Evolutionary conservation across 441 rosid genomes (phyloP).

Genomic region (Pelargonium fulgidum): DNA sequence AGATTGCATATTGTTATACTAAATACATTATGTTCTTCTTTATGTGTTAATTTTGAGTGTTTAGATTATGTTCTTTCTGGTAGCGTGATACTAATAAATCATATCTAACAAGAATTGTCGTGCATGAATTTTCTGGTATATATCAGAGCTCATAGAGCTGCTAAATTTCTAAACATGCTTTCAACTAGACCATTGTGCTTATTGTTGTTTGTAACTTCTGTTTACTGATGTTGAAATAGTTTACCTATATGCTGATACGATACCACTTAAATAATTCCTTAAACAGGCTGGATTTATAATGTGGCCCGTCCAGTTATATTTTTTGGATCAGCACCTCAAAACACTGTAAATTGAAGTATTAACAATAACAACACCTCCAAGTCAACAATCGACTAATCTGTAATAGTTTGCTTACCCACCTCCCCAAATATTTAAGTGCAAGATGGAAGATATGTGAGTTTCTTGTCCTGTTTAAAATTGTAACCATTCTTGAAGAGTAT

Average conservation of each 20-base stretch:
- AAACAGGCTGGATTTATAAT: background rate
- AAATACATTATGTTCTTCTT: background rate
- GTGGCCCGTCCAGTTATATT: background rate
- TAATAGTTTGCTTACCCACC: too few relatives aligned
- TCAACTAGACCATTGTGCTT: background rate
- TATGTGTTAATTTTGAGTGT: background rate
- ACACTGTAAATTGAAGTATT: too few relatives aligned
- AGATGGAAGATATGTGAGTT: background rate
- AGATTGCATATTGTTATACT: background rate
- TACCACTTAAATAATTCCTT: background rate
- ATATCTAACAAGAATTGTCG: background rate
- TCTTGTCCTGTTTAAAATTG: background rate
- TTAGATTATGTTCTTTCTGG: background rate
- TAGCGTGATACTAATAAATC: background rate
- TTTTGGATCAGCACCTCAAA: too few relatives aligned
- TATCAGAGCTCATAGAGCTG: background rate
- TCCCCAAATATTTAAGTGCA: background rate
- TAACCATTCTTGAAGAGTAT: background rate
- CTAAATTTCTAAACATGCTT: background rate
- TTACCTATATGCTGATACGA: background rate
- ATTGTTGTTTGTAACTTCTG: background rate
- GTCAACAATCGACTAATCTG: too few relatives aligned
- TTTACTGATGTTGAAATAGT: background rate
- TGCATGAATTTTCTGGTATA: background rate
- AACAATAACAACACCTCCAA: too few relatives aligned